Base-by-base conservation (phyloP, 345 rosid species). In the Pseudoturritis turrita region DNA sequence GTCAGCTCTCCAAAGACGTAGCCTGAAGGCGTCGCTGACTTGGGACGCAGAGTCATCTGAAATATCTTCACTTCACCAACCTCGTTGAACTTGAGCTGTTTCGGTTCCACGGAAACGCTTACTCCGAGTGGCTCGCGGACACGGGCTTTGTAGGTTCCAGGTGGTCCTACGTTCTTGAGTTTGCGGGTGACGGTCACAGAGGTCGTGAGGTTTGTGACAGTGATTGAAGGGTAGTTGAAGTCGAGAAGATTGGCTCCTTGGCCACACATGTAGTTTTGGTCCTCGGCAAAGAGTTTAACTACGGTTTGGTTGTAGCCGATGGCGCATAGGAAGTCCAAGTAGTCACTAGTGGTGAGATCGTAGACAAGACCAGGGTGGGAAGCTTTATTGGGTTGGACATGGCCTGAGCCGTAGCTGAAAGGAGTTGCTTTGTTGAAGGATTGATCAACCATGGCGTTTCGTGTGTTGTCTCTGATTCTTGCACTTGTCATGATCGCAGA, bases 201-300 rank as follows among this genome's bases (percentile, higher is more conserved):
- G 36, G 62, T 70, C 0, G 46, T 35, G 35, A 88, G 78, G 3
- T 41, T 14, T 0, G 85, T 78, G 35, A 90, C 81, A 19, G 88
- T 53, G 39, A 92, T 83, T 3, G 96, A 85, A 39, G 98, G 98
- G 37, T 90, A 86, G 79, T 90, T 92, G 63, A 88, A 85, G 82
- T 88, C 81, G 2, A 77, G 50, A 29, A 85, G 71, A 56, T 50
- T 77, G 10, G 65, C 46, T 19, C 85, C 81, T 52, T 79, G 13
- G 0, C 86, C 81, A 28, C 96, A 90, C 31, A 13, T 25, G 54
- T 80, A 75, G 5, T 76, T 47, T 31, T 13, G 17, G 6, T 43
- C 70, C 3, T 72, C 77, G 15, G 81, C 58, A 75, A 90, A 81
- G 10, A 7, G 28, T 18, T 50, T 12, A 37, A 90, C 54, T 19